Evolutionary conservation across 768 basidiomycete genomes (phyloP).

Genomic region (Cystofilobasidium ferigula): DNA sequence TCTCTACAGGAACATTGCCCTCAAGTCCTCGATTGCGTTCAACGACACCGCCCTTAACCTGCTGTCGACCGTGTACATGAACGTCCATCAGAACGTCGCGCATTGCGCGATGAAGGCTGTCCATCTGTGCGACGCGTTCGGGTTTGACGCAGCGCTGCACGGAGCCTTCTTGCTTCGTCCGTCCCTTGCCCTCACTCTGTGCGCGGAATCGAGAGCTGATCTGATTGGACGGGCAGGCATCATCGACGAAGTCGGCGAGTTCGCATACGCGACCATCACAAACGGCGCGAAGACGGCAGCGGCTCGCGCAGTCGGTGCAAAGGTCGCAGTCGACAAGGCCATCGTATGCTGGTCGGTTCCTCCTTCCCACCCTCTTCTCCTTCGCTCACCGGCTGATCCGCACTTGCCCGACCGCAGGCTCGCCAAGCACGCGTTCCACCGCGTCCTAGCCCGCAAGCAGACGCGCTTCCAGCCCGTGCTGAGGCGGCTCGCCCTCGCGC

Average conservation of each 20-base stretch:
- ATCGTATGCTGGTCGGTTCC: slow-evolving; percentile 51
- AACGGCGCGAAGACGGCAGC: slow-evolving; percentile 43
- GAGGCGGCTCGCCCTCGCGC: background rate
- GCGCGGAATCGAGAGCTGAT: background rate
- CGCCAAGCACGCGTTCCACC: slow-evolving; percentile 65
- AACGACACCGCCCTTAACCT: slow-evolving; percentile 63
- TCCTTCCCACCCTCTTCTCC: background rate
- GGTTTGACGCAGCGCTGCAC: background rate
- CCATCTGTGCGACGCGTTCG: slow-evolving; percentile 44
- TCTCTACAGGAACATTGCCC: slow-evolving; percentile 8
- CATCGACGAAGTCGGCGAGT: slow-evolving; percentile 52
- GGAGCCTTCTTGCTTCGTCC: background rate
- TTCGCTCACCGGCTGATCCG: background rate
- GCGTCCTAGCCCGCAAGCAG: slow-evolving; percentile 50
- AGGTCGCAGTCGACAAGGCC: slow-evolving; percentile 45
- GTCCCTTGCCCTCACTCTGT: background rate
- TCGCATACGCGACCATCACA: slow-evolving; percentile 48
- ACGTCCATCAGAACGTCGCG: slow-evolving; percentile 77
- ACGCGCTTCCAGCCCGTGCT: slow-evolving; percentile 30
- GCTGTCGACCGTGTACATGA: slow-evolving; percentile 52
- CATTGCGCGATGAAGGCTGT: slow-evolving; percentile 78
- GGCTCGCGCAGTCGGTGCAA: slow-evolving; percentile 40
- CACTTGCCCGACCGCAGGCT: slow-evolving; percentile 47
- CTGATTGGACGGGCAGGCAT: slow-evolving; percentile 43
- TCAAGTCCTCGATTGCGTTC: slow-evolving; percentile 53